phyloP scores from a whole-genome alignment of 805 yeast genomes.

The Saturnispora halmiae region DNA sequence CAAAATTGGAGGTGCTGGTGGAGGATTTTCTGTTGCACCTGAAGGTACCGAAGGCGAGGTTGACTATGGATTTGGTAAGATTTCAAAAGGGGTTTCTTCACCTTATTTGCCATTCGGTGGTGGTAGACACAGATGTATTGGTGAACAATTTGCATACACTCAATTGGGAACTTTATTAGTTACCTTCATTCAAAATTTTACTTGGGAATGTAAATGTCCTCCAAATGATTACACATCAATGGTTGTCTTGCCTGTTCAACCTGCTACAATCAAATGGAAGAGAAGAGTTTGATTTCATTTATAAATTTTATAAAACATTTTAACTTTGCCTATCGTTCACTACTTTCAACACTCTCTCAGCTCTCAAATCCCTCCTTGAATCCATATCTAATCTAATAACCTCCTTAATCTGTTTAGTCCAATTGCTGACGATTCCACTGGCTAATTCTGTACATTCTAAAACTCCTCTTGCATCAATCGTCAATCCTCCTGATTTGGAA shows the following conservation, averaged over 20 bases:
- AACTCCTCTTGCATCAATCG: conserved; percentile 62
- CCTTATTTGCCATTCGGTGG: conserved; percentile 98
- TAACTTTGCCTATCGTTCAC: conserved; percentile 23
- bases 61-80: conserved; percentile 95
- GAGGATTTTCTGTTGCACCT: conserved; percentile 18
- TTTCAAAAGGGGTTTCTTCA: conserved; percentile 90
- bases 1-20: conserved; percentile 21
- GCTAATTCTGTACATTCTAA: conserved; percentile 65
- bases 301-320: not conserved
- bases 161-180: conserved; percentile 83
- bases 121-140: conserved; percentile 98
- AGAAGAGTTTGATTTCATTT: conserved; percentile 35
- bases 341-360: conserved; percentile 25
- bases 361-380: conserved; percentile 16
- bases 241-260: conserved; percentile 85
- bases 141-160: conserved; percentile 94
- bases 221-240: conserved; percentile 73
- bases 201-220: conserved; percentile 67
- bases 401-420: conserved; percentile 56
- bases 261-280: conserved; percentile 66
- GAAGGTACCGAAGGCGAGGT: conserved; percentile 36
- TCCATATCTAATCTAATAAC: conserved; percentile 46
- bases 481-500: conserved; percentile 82
- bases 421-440: conserved; percentile 45
- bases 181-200: conserved; percentile 63